Percentiles rank a stretch among this genome's conserved stretches.
These are phyloP conservation scores for Pichia sp. DNA, from an alignment of 1,139 yeast species.

Conservation along the genomic window DNA sequence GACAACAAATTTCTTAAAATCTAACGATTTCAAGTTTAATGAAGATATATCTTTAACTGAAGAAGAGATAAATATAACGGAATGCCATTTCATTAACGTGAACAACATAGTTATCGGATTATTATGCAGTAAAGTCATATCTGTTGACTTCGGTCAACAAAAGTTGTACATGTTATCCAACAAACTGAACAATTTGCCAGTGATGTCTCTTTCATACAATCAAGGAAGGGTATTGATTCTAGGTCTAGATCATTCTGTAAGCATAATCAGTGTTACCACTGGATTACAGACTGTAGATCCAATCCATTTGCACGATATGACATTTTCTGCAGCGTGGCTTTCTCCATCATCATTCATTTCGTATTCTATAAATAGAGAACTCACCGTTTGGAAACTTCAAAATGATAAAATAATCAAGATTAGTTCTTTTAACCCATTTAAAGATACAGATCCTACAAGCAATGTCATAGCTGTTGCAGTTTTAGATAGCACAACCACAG, in stretches of 20 bases:
- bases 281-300: neutral
- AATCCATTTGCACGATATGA: neutral
- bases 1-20: conserved; percentile 1
- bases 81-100: conserved; percentile 17
- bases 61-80: conserved; percentile 15
- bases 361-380: conserved; percentile 22
- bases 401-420: conserved; percentile 9
- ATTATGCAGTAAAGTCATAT: conserved; percentile 20
- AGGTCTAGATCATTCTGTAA: conserved; percentile 11
- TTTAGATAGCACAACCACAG: neutral
- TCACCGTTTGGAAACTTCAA: conserved; percentile 45
- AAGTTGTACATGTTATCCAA: neutral
- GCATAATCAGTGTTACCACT: neutral
- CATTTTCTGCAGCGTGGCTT: conserved; percentile 7
- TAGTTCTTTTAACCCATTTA: conserved; percentile 2
- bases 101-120: conserved; percentile 22
- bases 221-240: conserved; percentile 4
- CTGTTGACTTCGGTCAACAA: conserved; percentile 8
- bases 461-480: neutral
- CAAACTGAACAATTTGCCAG: neutral
- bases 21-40: neutral
- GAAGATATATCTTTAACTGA: neutral
- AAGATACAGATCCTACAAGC: neutral
- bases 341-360: conserved; percentile 1
- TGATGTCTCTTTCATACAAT: conserved; percentile 5